Conservation (phyloP, 495 filamentous ascomycete species). For the Aspergillus incahuasiensis region DNA sequence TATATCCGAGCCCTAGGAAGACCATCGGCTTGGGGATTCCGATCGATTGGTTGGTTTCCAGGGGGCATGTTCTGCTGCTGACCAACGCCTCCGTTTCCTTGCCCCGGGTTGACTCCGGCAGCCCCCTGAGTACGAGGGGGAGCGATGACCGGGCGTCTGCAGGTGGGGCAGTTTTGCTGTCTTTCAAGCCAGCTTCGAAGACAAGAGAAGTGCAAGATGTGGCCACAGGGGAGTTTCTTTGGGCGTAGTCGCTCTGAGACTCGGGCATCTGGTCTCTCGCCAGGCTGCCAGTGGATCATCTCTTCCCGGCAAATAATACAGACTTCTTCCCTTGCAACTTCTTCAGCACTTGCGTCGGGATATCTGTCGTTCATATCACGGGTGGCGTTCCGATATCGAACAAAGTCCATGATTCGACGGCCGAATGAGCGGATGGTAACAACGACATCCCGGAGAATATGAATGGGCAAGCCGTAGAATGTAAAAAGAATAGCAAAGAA, state of each 20-base stretch:
- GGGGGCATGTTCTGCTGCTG: conserved; percentile 28
- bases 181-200: conserved; percentile 96
- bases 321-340: conserved; percentile 78
- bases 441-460: conserved; percentile 93
- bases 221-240: conserved; percentile 94
- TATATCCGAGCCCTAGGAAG: conserved; percentile 44
- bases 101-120: conserved; percentile 22
- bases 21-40: conserved; percentile 29
- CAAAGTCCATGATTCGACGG: conserved; percentile 78
- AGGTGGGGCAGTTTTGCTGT: conserved; percentile 96
- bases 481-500: conserved; percentile 92
- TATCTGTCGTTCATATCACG: conserved; percentile 89
- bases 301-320: conserved; percentile 98
- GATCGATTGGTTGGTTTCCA: conserved; percentile 28
- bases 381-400: conserved; percentile 83
- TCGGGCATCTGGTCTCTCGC: conserved; percentile 30
- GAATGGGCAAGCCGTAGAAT: conserved; percentile 92
- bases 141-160: conserved; percentile 67
- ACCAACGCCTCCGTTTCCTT: conserved; percentile 24
- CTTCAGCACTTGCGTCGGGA: conserved; percentile 84
- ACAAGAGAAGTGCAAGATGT: conserved; percentile 91
- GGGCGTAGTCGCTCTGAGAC: conserved; percentile 78
- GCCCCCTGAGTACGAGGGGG: conserved; percentile 28
- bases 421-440: conserved; percentile 88
- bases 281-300: conserved; percentile 68